These are phyloP conservation scores for Talaromyces sp. DNA, from an alignment of 2,329 filamentous ascomycete genomes.

Conservation along the genomic window DNA sequence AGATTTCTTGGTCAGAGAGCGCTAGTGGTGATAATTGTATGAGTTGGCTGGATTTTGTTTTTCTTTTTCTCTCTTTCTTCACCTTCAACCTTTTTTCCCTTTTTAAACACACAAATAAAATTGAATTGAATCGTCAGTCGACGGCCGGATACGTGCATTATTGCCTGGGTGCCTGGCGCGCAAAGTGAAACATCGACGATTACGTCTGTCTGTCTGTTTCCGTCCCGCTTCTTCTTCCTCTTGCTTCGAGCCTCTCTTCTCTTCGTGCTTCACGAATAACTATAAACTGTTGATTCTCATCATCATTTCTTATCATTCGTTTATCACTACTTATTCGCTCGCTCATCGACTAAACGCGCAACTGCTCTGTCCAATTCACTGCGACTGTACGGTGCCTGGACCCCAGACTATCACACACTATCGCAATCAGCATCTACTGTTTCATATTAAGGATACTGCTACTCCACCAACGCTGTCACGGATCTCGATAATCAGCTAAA, in stretches of 20 bases:
- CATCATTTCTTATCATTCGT: neutral
- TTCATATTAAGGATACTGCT: neutral
- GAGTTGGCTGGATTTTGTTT: neutral
- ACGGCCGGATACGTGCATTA: neutral
- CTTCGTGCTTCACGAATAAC: neutral
- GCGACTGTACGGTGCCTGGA: too few species aligned
- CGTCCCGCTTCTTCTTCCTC: neutral
- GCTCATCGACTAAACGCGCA: neutral
- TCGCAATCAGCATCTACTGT: neutral
- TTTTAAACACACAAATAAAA: too few species aligned
- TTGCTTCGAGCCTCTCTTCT: neutral
- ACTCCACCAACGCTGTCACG: neutral
- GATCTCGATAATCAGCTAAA: too few species aligned
- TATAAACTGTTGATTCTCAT: neutral
- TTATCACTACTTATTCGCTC: neutral
- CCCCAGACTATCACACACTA: neutral
- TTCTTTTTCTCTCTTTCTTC: neutral
- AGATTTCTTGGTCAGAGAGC: neutral
- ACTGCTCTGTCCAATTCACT: neutral
- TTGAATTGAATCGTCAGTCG: too few species aligned
- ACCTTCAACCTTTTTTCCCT: too few species aligned
- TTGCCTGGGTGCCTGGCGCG: neutral
- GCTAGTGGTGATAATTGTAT: neutral
- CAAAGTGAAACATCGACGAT: neutral
- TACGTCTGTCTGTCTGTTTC: too few species aligned